Evolutionary conservation across 1,284 basidiomycete genomes (phyloP).

Genomic region (Heterobasidion irregulare): DNA sequence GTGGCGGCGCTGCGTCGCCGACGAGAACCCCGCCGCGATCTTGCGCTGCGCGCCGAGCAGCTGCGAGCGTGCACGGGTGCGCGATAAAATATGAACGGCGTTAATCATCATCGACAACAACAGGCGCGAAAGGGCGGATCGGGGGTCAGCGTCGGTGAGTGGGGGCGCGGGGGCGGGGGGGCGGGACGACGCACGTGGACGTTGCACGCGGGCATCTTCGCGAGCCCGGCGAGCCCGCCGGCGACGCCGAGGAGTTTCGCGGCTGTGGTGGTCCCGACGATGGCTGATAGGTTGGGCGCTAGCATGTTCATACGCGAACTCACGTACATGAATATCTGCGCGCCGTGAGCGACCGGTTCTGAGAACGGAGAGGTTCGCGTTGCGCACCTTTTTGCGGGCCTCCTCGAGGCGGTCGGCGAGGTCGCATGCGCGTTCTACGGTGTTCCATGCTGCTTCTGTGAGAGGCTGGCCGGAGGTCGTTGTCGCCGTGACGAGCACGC

Average conservation of each 20-base stretch:
- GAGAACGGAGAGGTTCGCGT: neutral
- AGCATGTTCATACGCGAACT: conserved; percentile 98
- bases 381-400: conserved; percentile 72
- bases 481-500: conserved; percentile 92
- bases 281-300: conserved; percentile 95
- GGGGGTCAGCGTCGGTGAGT: neutral
- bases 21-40: conserved; percentile 80
- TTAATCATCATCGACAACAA: neutral
- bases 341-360: neutral
- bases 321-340: conserved; percentile 94
- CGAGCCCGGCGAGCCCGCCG: conserved; percentile 84
- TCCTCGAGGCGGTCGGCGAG: conserved; percentile 85
- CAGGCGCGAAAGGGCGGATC: too few species aligned
- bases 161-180: neutral
- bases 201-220: conserved; percentile 95
- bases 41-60: conserved; percentile 92
- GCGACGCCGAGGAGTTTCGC: conserved; percentile 97
- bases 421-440: conserved; percentile 80
- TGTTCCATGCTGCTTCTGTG: conserved; percentile 64
- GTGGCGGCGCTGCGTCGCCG: conserved; percentile 78
- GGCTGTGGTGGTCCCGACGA: conserved; percentile 96
- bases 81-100: neutral
- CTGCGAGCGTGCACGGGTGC: conserved; percentile 27
- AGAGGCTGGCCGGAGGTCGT: conserved; percentile 80
- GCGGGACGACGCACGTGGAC: conserved; percentile 63